A percentile compares a stretch with the other conserved stretches of the same genome.
Conservation (phyloP, 2,329 filamentous ascomycete genomes). For the Diplodia intermedia region DNA sequence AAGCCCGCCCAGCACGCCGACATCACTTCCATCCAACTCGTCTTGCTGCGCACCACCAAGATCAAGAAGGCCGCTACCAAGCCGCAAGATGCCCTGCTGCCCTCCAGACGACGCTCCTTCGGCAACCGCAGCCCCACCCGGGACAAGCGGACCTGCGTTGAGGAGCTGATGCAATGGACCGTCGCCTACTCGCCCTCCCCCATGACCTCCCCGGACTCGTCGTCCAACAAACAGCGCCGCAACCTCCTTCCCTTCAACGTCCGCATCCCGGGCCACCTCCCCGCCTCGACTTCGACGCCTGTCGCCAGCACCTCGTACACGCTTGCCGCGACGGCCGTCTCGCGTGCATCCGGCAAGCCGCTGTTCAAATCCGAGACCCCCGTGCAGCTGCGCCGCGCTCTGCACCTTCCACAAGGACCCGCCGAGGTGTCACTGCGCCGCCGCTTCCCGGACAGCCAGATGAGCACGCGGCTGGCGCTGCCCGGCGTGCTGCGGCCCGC, state of each 20-base stretch:
- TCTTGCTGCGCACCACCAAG: conserved; percentile 18
- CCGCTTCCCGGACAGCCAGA: neutral
- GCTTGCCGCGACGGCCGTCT: neutral
- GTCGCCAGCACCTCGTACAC: conserved; percentile 17
- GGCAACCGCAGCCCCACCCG: conserved; percentile 20
- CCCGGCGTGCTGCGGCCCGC: conserved; percentile 4
- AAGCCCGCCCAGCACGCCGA: neutral
- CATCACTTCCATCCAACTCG: conserved; percentile 15
- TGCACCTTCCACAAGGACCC: conserved; percentile 2
- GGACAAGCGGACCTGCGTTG: conserved; percentile 22
- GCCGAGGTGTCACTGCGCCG: conserved; percentile 5
- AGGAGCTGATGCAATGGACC: conserved; percentile 16
- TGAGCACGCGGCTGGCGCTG: conserved; percentile 6
- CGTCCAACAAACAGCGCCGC: neutral
- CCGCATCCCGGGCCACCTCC: conserved; percentile 17
- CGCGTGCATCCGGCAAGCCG: neutral
- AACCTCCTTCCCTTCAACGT: conserved; percentile 18
- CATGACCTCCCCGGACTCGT: neutral
- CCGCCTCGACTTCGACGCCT: conserved; percentile 10
- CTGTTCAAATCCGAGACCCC: conserved; percentile 3
- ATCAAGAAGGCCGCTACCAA: conserved; percentile 18
- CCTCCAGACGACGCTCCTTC: neutral
- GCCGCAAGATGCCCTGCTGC: neutral
- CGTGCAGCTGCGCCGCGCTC: neutral
- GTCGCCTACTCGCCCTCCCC: conserved; percentile 5